Evolutionary conservation across 2,329 filamentous ascomycete species (phyloP).

Genomic region (Calonectria pteridis): DNA sequence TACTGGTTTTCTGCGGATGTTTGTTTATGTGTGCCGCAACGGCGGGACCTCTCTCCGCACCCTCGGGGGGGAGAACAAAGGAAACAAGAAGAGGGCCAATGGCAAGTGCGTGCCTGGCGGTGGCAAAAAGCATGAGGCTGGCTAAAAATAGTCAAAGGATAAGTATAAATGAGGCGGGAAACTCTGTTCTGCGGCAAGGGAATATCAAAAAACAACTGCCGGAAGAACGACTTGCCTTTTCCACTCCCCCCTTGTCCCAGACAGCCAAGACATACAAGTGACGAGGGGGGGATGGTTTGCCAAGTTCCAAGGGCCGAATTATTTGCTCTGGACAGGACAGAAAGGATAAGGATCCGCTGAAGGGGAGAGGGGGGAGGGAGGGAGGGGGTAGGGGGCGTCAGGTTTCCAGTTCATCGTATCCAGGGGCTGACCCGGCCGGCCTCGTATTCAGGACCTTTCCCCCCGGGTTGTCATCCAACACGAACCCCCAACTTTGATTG

Average conservation of each 20-base stretch:
- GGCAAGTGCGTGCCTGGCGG: not conserved
- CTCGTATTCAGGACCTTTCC: not conserved
- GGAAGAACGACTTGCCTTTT: not conserved
- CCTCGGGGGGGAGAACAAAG: too few relatives aligned
- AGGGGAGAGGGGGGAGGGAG: not conserved
- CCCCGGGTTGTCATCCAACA: not conserved
- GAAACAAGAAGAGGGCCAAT: not conserved
- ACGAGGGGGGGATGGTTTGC: not conserved
- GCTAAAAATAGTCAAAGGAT: constrained; percentile 3
- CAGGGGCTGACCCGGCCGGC: not conserved
- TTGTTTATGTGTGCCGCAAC: not conserved
- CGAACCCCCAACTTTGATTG: not conserved
- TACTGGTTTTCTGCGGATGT: not conserved
- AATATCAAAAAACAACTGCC: constrained; percentile 4
- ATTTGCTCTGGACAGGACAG: not conserved
- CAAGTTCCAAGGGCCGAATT: not conserved
- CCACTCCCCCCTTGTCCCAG: not conserved
- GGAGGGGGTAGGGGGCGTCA: not conserved
- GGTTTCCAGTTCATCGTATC: not conserved
- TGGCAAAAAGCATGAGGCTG: not conserved
- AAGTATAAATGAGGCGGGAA: not conserved
- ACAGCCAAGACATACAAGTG: not conserved
- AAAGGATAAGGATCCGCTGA: not conserved
- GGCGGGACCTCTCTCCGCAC: not conserved
- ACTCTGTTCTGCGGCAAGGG: not conserved